These are phyloP conservation scores for Phlebiopsis flavidoalba DNA, from an alignment of 768 basidiomycete species.

Conservation along the genomic window DNA sequence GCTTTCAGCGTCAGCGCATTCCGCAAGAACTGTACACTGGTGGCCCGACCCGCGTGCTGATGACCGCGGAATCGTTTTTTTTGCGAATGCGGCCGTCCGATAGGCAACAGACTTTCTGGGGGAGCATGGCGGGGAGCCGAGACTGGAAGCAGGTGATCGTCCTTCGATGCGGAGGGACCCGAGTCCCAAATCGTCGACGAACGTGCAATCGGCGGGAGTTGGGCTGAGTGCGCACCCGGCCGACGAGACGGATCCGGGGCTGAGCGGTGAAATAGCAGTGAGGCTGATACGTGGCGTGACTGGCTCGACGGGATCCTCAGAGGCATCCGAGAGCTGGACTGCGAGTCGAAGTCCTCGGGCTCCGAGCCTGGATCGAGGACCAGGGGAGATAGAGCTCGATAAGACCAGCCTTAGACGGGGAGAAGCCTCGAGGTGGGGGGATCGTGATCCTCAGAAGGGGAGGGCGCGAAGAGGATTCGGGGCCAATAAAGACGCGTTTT, in stretches of 20 bases:
- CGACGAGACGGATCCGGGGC: not conserved
- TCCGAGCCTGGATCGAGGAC: not conserved
- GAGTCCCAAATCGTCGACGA: slow-evolving; percentile 3
- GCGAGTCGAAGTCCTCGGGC: not conserved
- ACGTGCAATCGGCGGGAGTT: not conserved
- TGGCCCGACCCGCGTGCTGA: slow-evolving; percentile 14
- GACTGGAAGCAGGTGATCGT: not conserved
- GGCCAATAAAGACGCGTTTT: slow-evolving; percentile 3
- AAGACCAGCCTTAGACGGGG: not conserved
- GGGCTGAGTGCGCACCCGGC: not conserved
- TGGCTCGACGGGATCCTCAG: slow-evolving; percentile 5
- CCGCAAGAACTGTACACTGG: slow-evolving; percentile 18
- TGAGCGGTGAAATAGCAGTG: slow-evolving; percentile 1
- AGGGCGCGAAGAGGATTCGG: slow-evolving; percentile 3
- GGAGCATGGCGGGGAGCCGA: not conserved
- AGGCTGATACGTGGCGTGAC: slow-evolving; percentile 6
- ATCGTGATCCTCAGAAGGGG: slow-evolving; percentile 6
- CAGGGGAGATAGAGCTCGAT: not conserved
- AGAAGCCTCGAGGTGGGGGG: slow-evolving; percentile 3
- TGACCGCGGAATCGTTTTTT: not conserved
- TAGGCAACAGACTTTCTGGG: not conserved
- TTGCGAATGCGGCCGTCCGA: not conserved
- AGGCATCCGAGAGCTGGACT: slow-evolving; percentile 1
- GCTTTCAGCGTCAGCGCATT: no score
- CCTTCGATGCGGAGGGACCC: slow-evolving; percentile 7